Evolutionary conservation across 1,284 basidiomycete species (phyloP).

Genomic region (Moesziomyces antarcticus): DNA sequence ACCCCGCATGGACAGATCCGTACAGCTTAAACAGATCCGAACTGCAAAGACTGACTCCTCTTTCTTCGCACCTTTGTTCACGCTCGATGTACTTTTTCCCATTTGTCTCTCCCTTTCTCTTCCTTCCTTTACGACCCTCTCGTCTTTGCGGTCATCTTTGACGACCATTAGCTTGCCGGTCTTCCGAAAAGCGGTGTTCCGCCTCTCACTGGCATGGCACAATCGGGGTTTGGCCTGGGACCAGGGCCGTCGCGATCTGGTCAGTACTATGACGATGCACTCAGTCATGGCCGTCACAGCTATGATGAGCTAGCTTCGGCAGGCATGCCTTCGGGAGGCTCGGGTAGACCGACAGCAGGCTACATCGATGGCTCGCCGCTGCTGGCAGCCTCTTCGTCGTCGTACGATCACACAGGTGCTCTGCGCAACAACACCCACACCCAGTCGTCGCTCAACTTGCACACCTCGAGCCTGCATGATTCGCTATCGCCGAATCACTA

Average conservation of each 20-base stretch:
- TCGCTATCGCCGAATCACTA: conserved; percentile 1
- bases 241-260: conserved; percentile 19
- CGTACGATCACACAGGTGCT: conserved; percentile 14
- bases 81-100: background rate
- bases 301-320: conserved; percentile 2
- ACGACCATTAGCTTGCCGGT: background rate
- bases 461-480: conserved; percentile 3
- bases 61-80: background rate
- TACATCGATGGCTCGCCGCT: conserved; percentile 22
- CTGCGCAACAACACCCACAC: conserved; percentile 6
- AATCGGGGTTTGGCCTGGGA: conserved; percentile 13
- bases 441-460: conserved; percentile 12
- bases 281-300: conserved; percentile 9
- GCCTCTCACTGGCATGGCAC: conserved; percentile 20
- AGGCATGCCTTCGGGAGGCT: conserved; percentile 8
- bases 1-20: background rate
- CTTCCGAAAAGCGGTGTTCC: conserved; percentile 3
- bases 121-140: background rate
- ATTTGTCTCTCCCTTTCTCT: background rate
- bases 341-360: conserved; percentile 4
- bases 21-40: too few relatives aligned
- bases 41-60: background rate
- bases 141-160: background rate
- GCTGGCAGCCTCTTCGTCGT: conserved; percentile 11
- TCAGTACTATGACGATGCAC: conserved; percentile 20